Percentiles rank a stretch among this genome's conserved stretches.
phyloP scores from a whole-genome alignment of 441 rosid species.

The Jatropha multifida region DNA sequence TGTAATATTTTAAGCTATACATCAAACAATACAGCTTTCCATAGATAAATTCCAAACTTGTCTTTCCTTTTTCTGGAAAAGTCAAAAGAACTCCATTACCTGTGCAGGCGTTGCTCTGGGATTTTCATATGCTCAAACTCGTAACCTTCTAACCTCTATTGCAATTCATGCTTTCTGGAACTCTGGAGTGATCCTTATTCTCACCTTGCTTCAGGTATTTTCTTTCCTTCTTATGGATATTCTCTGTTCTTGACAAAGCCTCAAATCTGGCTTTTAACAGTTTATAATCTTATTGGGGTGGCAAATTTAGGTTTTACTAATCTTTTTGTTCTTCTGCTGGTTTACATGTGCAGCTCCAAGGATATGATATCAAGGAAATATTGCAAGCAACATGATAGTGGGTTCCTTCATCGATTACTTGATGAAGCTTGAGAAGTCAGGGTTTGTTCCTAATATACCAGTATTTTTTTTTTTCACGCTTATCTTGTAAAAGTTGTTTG shows the following conservation, averaged over 20 bases:
- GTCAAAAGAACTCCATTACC: background rate
- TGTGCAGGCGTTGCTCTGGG: slow-evolving; percentile 67
- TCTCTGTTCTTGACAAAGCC: background rate
- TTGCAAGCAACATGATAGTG: slow-evolving; percentile 44
- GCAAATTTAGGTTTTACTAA: background rate
- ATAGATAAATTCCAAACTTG: background rate
- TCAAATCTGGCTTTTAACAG: background rate
- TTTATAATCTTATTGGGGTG: background rate
- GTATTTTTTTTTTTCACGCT: background rate
- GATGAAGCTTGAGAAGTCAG: background rate
- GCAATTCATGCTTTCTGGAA: slow-evolving; percentile 86
- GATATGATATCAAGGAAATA: slow-evolving; percentile 60
- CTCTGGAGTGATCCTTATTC: slow-evolving; percentile 77
- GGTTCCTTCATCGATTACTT: background rate
- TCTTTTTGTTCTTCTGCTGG: slow-evolving; percentile 16
- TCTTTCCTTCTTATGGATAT: background rate
- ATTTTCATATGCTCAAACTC: slow-evolving; percentile 84
- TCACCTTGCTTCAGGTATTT: slow-evolving; percentile 82
- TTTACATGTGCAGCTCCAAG: slow-evolving; percentile 43
- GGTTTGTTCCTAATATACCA: background rate
- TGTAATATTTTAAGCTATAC: background rate
- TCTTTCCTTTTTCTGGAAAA: background rate
- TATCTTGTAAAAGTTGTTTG: background rate
- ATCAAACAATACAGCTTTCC: background rate
- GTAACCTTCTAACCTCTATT: slow-evolving; percentile 77